Evolutionary conservation across 2,329 filamentous ascomycete species (phyloP).

Genomic region (Coccinonectria pachysandricola): DNA sequence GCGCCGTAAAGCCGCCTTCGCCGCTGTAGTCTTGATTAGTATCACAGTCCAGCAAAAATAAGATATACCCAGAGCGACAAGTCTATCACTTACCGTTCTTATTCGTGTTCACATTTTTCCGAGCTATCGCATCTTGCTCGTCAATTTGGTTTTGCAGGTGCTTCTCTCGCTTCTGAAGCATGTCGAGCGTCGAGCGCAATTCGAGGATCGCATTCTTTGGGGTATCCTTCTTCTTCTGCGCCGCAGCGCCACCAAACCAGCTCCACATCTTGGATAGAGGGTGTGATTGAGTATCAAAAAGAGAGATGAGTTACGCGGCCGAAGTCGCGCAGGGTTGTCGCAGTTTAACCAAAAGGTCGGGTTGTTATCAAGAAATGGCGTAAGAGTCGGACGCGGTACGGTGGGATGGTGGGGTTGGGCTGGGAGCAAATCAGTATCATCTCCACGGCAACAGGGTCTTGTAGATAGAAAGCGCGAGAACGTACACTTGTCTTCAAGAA

Average conservation of each 20-base stretch:
- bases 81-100: conserved; percentile 89
- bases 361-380: conserved; percentile 14
- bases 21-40: too few species aligned
- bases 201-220: conserved; percentile 94
- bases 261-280: conserved; percentile 50
- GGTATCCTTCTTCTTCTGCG: conserved; percentile 81
- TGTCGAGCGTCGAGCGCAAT: conserved; percentile 82
- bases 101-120: conserved; percentile 78
- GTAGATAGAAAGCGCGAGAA: too few species aligned
- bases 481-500: too few species aligned
- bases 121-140: conserved; percentile 78
- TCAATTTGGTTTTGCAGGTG: conserved; percentile 87
- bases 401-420: conserved; percentile 19
- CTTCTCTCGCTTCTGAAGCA: conserved; percentile 93
- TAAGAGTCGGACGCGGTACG: too few species aligned
- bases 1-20: conserved; percentile 78
- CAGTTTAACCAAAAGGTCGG: too few species aligned
- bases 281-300: conserved; percentile 5
- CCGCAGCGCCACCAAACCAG: conserved; percentile 82
- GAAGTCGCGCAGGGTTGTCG: conserved; percentile 7
- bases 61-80: too few species aligned
- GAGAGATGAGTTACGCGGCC: conserved; percentile 7
- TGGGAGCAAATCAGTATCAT: conserved; percentile 8
- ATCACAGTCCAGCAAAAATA: too few species aligned
- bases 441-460: too few species aligned